Base-by-base conservation (phyloP, 208 protist species). In the Trypanosoma melophagium region DNA sequence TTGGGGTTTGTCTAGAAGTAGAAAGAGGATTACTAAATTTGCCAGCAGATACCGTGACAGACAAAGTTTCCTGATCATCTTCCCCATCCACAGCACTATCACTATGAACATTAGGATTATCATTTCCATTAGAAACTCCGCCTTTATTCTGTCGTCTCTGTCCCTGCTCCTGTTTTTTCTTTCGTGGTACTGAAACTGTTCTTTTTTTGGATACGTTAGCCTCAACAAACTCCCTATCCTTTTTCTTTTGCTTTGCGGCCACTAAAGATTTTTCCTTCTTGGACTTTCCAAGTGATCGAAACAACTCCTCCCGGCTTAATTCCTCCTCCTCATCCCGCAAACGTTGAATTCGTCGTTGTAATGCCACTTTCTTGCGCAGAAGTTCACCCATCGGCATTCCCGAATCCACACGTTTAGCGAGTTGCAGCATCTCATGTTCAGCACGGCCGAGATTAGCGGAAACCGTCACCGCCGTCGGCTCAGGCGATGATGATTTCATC, bases 271-370 rank as follows among this genome's bases (percentile, higher is more conserved):
- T 24, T 44, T 50, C 17, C 47, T 60, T 40, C 5, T 62, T 42
- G 2, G 52, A 25, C 12, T 66, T 44, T 24, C 21, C 19, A n/a
- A 56, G 16, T 47, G 40, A 35, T 12, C 60, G 60, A 40, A 61
- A 28, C 1, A 52, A 31, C 9, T 21, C 38, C 52, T 66, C 44
- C 38, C 45, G 22, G 13, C 25, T 28, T 19, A 73, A 25, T 51
- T 19, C 22, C 10, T 22, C 19, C 24, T 60, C 60, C 35, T 74
- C 54, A 61, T 67, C 52, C 9, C 41, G 59, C 22, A 74, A 47
- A 4, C 28, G n/a, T 56, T 67, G 68, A 21, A 67, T 67, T 42
- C 60, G 68, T 40, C 42, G 68, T 45, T 74, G 68, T 21, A 74
- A 45, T 0, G 41, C 40, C 14, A 74, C 60, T 49, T 63, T 55